Evolutionary conservation across 2,329 filamentous ascomycete species (phyloP).

Genomic region (Phialocephala subalpina): DNA sequence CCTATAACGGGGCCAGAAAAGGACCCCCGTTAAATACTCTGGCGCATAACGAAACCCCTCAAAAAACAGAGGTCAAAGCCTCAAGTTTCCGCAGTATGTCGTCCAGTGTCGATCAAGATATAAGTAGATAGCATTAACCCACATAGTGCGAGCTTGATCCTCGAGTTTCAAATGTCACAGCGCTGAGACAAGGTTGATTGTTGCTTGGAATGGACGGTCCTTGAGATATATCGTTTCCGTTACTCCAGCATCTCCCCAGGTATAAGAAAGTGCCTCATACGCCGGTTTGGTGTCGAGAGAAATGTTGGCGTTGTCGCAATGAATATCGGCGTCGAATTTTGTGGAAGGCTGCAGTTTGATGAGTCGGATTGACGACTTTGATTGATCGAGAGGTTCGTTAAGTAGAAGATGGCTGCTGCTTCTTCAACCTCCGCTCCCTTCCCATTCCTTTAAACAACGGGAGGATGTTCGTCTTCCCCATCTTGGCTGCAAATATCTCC

Average conservation of each 20-base stretch:
- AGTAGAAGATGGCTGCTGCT: too few relatives aligned
- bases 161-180: constrained; percentile 22
- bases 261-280: constrained; percentile 5
- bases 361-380: constrained; percentile 3
- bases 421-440: too few relatives aligned
- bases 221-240: neutral
- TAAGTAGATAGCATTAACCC: constrained; percentile 42
- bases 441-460: too few relatives aligned
- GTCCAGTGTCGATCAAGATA: too few relatives aligned
- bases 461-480: too few relatives aligned
- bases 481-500: too few relatives aligned
- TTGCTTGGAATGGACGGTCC: constrained; percentile 1
- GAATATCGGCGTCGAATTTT: neutral
- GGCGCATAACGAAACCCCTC: too few relatives aligned
- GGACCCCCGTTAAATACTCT: too few relatives aligned
- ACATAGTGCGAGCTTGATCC: constrained; percentile 26
- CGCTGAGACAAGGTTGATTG: constrained; percentile 15
- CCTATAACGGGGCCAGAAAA: too few relatives aligned
- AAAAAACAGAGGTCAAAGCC: too few relatives aligned
- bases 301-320: constrained; percentile 6
- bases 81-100: too few relatives aligned
- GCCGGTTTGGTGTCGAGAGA: constrained; percentile 9
- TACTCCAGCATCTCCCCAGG: neutral
- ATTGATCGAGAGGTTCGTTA: constrained; percentile 1
- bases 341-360: constrained; percentile 1